Evolutionary conservation across 2,329 filamentous ascomycete genomes (phyloP).

Genomic region (Epicoccum nigrum): DNA sequence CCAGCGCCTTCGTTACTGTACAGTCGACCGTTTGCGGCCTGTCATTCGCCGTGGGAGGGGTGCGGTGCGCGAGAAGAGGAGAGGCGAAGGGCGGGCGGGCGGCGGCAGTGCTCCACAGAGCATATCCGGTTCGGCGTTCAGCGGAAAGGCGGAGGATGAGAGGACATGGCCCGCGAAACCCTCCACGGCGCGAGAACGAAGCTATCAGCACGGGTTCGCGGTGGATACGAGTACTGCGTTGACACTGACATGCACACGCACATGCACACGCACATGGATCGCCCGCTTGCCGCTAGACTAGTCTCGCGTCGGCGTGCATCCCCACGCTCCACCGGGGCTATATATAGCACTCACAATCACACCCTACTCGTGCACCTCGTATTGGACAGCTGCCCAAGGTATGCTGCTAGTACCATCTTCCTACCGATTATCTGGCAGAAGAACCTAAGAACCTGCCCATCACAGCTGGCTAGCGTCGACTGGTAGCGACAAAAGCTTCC

Average conservation of each 20-base stretch:
- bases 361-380: constrained; percentile 1
- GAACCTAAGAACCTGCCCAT: not conserved
- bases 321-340: constrained; percentile 10
- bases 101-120: constrained; percentile 18
- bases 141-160: not conserved
- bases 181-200: constrained; percentile 2
- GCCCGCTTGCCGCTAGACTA: constrained; percentile 15
- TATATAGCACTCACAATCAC: constrained; percentile 14
- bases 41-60: constrained; percentile 1
- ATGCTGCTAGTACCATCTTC: too few relatives aligned
- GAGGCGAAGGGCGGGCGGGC: constrained; percentile 1
- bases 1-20: constrained; percentile 4
- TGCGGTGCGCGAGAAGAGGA: constrained; percentile 9
- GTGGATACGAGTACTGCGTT: constrained; percentile 3
- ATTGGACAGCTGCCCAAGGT: not conserved
- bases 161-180: constrained; percentile 13
- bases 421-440: too few relatives aligned
- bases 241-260: too few relatives aligned
- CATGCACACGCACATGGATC: too few relatives aligned
- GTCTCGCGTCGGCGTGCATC: constrained; percentile 12
- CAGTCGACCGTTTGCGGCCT: not conserved
- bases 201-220: constrained; percentile 6
- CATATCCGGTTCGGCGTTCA: constrained; percentile 26
- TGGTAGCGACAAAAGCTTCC: not conserved
- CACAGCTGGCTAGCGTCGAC: not conserved